A percentile compares a stretch with the other conserved stretches of the same genome.
phyloP scores from a whole-genome alignment of 2,329 filamentous ascomycete genomes.

The Ceratocystis huliohia region DNA sequence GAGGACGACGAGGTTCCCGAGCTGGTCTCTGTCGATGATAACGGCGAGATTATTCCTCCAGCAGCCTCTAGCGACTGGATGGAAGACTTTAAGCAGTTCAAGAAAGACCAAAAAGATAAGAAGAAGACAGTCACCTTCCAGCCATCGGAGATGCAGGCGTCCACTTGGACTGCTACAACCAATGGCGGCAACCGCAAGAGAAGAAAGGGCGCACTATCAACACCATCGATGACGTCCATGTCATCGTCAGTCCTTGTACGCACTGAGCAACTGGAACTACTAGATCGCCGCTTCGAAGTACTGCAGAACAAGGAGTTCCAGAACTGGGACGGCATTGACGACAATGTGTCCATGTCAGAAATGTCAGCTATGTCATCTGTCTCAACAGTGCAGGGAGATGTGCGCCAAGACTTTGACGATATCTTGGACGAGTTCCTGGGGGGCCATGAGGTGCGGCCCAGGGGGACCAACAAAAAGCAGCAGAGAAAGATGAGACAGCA shows the following conservation, averaged over 20 bases:
- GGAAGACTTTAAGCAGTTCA: slow-evolving; percentile 87
- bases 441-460: slow-evolving; percentile 30
- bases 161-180: slow-evolving; percentile 61
- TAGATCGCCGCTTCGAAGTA: slow-evolving; percentile 85
- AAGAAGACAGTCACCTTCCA: slow-evolving; percentile 28
- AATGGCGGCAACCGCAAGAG: slow-evolving; percentile 80
- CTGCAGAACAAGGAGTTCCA: slow-evolving; percentile 63
- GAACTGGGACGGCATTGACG: slow-evolving; percentile 28
- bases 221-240: slow-evolving; percentile 81
- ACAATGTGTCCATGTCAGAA: slow-evolving; percentile 39
- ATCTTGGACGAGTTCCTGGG: slow-evolving; percentile 91
- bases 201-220: slow-evolving; percentile 85
- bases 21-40: slow-evolving; percentile 39
- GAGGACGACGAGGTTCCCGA: slow-evolving; percentile 33
- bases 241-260: slow-evolving; percentile 75
- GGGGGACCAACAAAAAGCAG: slow-evolving; percentile 60
- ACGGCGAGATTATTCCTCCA: slow-evolving; percentile 28
- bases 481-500: slow-evolving; percentile 72
- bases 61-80: slow-evolving; percentile 71
- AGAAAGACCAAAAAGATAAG: slow-evolving; percentile 55
- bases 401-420: slow-evolving; percentile 68
- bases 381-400: slow-evolving; percentile 54
- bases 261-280: slow-evolving; percentile 71
- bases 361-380: slow-evolving; percentile 49
- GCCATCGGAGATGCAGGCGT: slow-evolving; percentile 54